Base-by-base conservation (phyloP, 257 asterid genomes). In the Solanum etuberosum region DNA sequence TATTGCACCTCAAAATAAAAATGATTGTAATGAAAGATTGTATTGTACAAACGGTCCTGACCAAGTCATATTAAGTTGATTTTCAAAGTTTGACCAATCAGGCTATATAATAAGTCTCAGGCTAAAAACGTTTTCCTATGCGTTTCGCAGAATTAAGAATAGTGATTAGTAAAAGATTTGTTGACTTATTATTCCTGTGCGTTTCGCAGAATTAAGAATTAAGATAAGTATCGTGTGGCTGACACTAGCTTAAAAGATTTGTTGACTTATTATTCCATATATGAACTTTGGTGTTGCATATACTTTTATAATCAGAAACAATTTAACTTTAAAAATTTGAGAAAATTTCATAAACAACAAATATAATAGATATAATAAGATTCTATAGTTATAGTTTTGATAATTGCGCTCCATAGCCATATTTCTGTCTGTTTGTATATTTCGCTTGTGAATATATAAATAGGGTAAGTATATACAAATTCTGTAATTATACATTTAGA, bases 201-300 rank as follows among this genome's bases (percentile, higher is more conserved):
- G 7, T 25, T 21, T 76, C 27, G 83, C 42, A 3, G 95, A 92
- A 1, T 93, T 91, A 42, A 92, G 63, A 2, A 89, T 40, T 76
- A 88, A 84, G 37, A 90, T 93, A n/a, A n/a, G n/a, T n/a, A n/a
- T 42, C 15, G 1, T 0, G 48, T 42, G 68, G 12, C 2, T 23
- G 4, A 59, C 6, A 63, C 32, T 63, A 65, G 4, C 34, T 25
- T 61, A 4, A 63, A 63, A 63, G 6, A n/a, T 10, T n/a, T 63
- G 15, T 63, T 59, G 68, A 59, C 27, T 59, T n/a, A 10, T 35
- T 35, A 35, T 35, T 35, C 6, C 40, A 37, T 37, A 1, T 37
- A 37, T 54, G 7, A 9, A 54, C n/a, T 54, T 61, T n/a, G 31
- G 31, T 25, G 20, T 14, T 15, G 21, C 7, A 48, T 48, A 15